Evolutionary conservation across 345 rosid species (phyloP).

Genomic region (Melaleuca alternifolia): DNA sequence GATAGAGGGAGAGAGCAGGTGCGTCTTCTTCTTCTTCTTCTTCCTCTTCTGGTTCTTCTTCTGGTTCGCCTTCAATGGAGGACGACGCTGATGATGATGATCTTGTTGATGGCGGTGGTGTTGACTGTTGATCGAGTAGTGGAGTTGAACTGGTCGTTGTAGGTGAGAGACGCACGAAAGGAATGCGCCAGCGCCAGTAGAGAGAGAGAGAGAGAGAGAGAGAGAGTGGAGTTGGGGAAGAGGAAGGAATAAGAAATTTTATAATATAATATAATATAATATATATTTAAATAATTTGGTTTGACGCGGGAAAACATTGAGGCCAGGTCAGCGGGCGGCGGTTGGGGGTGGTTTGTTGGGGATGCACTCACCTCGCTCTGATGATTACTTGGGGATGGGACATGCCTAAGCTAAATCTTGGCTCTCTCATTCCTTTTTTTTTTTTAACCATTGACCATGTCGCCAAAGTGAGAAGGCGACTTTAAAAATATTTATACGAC

Average conservation of each 20-base stretch:
- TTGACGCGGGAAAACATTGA: conserved; percentile 34
- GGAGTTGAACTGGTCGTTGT: conserved; percentile 42
- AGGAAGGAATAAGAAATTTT: conserved; percentile 16
- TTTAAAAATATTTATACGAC: too few species aligned
- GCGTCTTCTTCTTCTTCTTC: not conserved
- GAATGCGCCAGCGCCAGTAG: conserved; percentile 8
- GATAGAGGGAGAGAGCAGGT: not conserved
- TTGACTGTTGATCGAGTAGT: conserved; percentile 2
- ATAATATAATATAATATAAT: not conserved
- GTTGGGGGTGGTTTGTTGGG: not conserved
- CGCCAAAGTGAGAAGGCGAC: too few species aligned
- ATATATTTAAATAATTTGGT: not conserved
- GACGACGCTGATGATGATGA: conserved; percentile 4
- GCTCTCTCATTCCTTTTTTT: too few species aligned
- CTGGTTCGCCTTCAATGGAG: not conserved
- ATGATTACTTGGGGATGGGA: not conserved
- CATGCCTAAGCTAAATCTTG: not conserved
- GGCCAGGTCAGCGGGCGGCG: conserved; percentile 18
- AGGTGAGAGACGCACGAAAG: conserved; percentile 33
- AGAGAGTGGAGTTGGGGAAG: conserved; percentile 22
- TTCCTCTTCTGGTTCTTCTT: not conserved
- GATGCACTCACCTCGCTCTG: not conserved
- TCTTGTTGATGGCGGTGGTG: not conserved
- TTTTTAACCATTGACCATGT: not conserved
- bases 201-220: conserved; percentile 5